A percentile compares a stretch with the other conserved stretches of the same genome.
These are phyloP conservation scores for Hypomyces rosellus DNA, from an alignment of 2,329 filamentous ascomycete species.

Conservation along the genomic window DNA sequence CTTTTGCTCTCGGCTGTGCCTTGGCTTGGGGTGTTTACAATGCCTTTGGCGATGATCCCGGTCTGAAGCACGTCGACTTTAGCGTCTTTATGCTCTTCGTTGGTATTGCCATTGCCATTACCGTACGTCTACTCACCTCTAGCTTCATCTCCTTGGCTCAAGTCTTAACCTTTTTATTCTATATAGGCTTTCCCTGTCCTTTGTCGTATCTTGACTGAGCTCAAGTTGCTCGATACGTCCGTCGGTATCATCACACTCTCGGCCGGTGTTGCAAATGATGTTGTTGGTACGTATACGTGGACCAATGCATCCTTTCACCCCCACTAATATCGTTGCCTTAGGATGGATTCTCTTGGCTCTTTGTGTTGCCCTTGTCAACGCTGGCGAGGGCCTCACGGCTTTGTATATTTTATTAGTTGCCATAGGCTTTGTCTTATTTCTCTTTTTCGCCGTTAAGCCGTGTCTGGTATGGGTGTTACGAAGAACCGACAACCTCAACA, in stretches of 20 bases:
- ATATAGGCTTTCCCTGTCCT: constrained; percentile 72
- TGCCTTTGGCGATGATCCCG: constrained; percentile 51
- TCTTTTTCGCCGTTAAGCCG: constrained; percentile 67
- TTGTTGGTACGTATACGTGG: constrained; percentile 25
- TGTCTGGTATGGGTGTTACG: constrained; percentile 67
- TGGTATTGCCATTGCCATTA: constrained; percentile 89
- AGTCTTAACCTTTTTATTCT: neutral
- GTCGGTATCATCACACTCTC: constrained; percentile 86
- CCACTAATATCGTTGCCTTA: constrained; percentile 1
- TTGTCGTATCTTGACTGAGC: constrained; percentile 85
- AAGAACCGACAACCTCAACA: constrained; percentile 70
- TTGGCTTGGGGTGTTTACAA: constrained; percentile 78
- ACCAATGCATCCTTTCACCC: neutral
- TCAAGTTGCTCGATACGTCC: constrained; percentile 75
- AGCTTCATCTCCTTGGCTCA: constrained; percentile 45
- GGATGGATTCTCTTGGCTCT: constrained; percentile 85
- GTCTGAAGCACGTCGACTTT: constrained; percentile 39
- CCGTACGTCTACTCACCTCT: constrained; percentile 28
- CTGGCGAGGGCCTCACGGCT: constrained; percentile 72
- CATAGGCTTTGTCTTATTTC: constrained; percentile 68
- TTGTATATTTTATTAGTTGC: constrained; percentile 76
- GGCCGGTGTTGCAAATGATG: constrained; percentile 89
- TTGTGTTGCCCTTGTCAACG: constrained; percentile 89
- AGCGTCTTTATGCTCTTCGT: constrained; percentile 65
- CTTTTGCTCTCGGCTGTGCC: constrained; percentile 74